Base-by-base conservation (phyloP, 2,329 filamentous ascomycete genomes). In the Pyricularia grisea region DNA sequence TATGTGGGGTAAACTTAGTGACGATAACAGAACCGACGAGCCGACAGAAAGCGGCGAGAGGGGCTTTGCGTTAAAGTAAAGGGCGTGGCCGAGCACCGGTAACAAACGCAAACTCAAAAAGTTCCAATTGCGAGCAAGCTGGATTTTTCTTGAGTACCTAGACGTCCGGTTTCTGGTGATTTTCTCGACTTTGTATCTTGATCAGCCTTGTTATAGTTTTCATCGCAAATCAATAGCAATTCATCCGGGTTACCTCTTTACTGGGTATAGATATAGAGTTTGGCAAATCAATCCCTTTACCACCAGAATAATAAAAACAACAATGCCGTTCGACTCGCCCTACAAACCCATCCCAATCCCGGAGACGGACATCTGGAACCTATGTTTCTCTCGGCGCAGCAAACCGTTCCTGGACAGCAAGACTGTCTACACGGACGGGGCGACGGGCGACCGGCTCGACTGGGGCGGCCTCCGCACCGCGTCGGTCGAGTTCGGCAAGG, bases 401-500 rank as follows among this genome's bases (percentile, higher is more conserved):
- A 87, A 80, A 72, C 78, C 81, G 2, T 96, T 87, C 74, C 83
- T 90, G 0, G 90, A 93, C 72, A 84, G 92, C 74, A 92, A 94
- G 82, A 85, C 90, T 64, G 89, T 97, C 74, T 92, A 93, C 77
- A 85, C 89, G 73, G 93, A 96, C 79, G 86, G 88, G 70, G 88
- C 91, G 71, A 92, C 91, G 2, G 83, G 85, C 68, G 81, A 83
- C 64, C 81, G 80, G 25, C 93, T 97, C 79, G 96, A 89, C 65
- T 94, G 87, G 77, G 83, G 83, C 36, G 84, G 92, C 71, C 80
- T 92, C 69, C 89, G 87, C 74, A 82, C 82, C 71, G 82, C 87
- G 20, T 90, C 92, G 0, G 79, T 88, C 58, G 85, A 88, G n/a
- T 96, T 97, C 73, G 94, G 92, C 67, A 88, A 90, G 72, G 94